These are phyloP conservation scores for Monilinia polystroma DNA, from an alignment of 2,329 filamentous ascomycete species.

Conservation along the genomic window DNA sequence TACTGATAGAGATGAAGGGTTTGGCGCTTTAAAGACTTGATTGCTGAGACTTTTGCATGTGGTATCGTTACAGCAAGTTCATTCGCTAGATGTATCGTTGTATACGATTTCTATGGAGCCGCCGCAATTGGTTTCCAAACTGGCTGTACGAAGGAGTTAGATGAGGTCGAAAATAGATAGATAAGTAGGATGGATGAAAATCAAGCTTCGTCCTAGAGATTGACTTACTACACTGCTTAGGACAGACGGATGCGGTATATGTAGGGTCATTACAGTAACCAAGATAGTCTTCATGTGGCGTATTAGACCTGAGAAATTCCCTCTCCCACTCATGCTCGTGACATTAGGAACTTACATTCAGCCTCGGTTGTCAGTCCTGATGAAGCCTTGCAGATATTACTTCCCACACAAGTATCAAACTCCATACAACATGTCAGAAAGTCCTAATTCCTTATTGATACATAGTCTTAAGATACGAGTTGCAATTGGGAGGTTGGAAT, in stretches of 20 bases:
- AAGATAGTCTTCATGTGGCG: neutral
- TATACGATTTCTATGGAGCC: neutral
- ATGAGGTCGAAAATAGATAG: neutral
- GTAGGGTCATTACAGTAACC: conserved; percentile 19
- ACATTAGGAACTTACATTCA: neutral
- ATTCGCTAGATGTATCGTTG: neutral
- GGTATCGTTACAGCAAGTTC: conserved; percentile 4
- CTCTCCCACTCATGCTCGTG: too few relatives aligned
- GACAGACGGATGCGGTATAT: conserved; percentile 3
- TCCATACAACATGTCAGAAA: neutral
- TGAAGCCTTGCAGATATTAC: conserved; percentile 13
- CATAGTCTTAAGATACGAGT: neutral
- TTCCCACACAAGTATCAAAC: conserved; percentile 15
- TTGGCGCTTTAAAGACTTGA: neutral
- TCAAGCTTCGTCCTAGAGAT: too few relatives aligned
- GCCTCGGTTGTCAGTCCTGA: neutral
- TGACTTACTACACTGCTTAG: neutral
- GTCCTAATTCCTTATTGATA: neutral
- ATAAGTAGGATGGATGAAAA: neutral
- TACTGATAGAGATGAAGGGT: neutral
- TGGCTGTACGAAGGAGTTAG: neutral
- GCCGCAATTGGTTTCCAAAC: neutral
- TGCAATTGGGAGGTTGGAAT: neutral
- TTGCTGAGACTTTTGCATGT: conserved; percentile 8
- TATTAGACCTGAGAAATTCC: neutral